Evolutionary conservation across 129 eudicot genomes (phyloP), one percentile per base, ranked within the genome.

Genomic region (Pulicaria dysenterica): DNA sequence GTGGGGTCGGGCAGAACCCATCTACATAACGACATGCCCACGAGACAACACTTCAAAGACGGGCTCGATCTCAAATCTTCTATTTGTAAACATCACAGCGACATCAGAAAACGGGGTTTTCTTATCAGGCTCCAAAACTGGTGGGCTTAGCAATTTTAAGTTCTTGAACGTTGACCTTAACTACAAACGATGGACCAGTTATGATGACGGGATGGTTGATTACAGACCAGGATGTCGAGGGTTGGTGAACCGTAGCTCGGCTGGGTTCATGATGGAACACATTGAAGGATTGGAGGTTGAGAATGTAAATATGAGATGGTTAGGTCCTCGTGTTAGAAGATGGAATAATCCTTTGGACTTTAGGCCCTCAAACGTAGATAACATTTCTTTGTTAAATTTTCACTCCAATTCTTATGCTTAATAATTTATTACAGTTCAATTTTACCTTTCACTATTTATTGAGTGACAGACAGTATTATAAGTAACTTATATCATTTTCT

Each of bases 1-100:
- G 98, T 94, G 98, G 98, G 98, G 98, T 39, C 84, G 98, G 67
- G 96, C 96, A 13, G 98, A 94, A 75, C 96, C 98, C 0, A 84
- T 94, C 17, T 94, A 94, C 56, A 81, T 94, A 57, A 94, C 98
- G 43, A 84, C 93, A 61, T 94, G 98, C 78, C 96, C 98, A 45
- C 55, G 98, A 45, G 73, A 94, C 75, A 5, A 16, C 63, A 60
- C 68, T 16, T 73, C 96, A 7, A 83, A 67, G 50, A 57, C 89
- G 4, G 95, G 98, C 8, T 78, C 86, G 73, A 88, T 94, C 68
- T 87, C 93, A 7, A 81, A 84, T 64, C 38, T 94, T 6, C 80
- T 47, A 49, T 94, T 94, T 44, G 74, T 88, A 41, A 94, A 94
- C 83, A 87, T 94, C 37, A 84, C 96, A 0, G 82, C 98, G 3